Conservation (phyloP, 2,329 filamentous ascomycete genomes). For the Arthrobotrys sinensis region DNA sequence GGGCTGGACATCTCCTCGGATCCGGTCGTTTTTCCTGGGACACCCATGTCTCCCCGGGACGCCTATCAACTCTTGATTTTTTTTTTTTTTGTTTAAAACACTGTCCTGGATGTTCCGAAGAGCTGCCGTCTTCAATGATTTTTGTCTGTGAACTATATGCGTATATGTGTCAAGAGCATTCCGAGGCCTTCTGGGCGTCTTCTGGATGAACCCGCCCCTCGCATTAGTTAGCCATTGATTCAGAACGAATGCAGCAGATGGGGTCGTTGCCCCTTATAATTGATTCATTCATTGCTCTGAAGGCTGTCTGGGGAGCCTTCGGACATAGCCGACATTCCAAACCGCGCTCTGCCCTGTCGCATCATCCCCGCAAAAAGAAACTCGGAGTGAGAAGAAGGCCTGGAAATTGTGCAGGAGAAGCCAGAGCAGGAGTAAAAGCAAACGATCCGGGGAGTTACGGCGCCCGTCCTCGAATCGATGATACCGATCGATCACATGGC, state of each 20-base stretch:
- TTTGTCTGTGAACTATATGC: background rate
- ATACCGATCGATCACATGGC: slow-evolving; percentile 49
- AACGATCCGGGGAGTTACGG: slow-evolving; percentile 32
- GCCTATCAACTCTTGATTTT: slow-evolving; percentile 10
- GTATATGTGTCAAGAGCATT: slow-evolving; percentile 17
- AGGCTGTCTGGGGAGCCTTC: slow-evolving; percentile 30
- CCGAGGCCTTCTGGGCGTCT: slow-evolving; percentile 34
- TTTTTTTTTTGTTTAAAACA: background rate
- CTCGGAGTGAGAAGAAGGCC: slow-evolving; percentile 29
- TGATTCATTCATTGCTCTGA: slow-evolving; percentile 27
- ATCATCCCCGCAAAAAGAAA: slow-evolving; percentile 50
- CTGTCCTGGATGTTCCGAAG: slow-evolving; percentile 38
- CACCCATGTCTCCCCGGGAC: slow-evolving; percentile 8
- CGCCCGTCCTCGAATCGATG: slow-evolving; percentile 29
- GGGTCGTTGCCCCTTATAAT: slow-evolving; percentile 45
- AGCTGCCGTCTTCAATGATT: slow-evolving; percentile 33
- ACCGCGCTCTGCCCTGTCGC: slow-evolving; percentile 43
- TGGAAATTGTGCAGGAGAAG: slow-evolving; percentile 40
- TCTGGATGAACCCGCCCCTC: slow-evolving; percentile 51
- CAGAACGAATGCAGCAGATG: slow-evolving; percentile 46
- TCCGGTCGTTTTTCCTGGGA: slow-evolving; percentile 32
- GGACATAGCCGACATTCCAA: slow-evolving; percentile 54
- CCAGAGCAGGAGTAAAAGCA: slow-evolving; percentile 14
- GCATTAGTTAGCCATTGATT: slow-evolving; percentile 38
- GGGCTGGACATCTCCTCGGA: slow-evolving; percentile 54